A percentile compares a stretch with the other conserved stretches of the same genome.
phyloP scores from a whole-genome alignment of 352 stramenopile genomes.

The Saprolegnia parasitica region DNA sequence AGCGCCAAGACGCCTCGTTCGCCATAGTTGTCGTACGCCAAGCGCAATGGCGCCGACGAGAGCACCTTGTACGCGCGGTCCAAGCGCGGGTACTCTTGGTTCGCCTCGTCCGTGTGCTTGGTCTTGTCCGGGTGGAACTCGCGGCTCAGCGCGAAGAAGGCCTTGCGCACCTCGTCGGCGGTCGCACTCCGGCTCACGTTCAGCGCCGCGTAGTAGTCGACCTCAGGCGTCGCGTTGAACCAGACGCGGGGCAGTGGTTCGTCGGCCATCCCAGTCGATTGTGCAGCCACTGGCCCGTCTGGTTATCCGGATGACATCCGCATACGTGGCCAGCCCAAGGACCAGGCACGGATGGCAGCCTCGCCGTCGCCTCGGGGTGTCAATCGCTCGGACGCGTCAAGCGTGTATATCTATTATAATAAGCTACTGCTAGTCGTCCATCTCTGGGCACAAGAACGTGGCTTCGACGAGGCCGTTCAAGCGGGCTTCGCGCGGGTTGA shows the following conservation, averaged over 20 bases:
- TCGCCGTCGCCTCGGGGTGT: no score
- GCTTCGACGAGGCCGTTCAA: slow-evolving; percentile 32
- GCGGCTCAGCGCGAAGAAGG: slow-evolving; percentile 66
- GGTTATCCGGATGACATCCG: slow-evolving; percentile 4
- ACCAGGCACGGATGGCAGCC: no score
- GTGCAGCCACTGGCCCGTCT: not conserved
- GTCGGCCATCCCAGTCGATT: slow-evolving; percentile 3
- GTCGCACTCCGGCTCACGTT: slow-evolving; percentile 53
- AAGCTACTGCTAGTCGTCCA: not conserved
- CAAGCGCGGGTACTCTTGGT: slow-evolving; percentile 71
- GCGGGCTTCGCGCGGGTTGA: slow-evolving; percentile 45
- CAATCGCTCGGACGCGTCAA: no score
- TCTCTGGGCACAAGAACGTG: slow-evolving; percentile 28
- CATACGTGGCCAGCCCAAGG: not conserved
- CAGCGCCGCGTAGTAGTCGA: slow-evolving; percentile 82
- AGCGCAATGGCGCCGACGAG: slow-evolving; percentile 53
- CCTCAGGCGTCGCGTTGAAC: slow-evolving; percentile 35
- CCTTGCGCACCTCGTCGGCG: slow-evolving; percentile 56
- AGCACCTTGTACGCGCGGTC: slow-evolving; percentile 82
- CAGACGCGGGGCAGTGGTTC: slow-evolving; percentile 6
- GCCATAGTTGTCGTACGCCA: slow-evolving; percentile 73
- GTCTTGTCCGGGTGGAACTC: slow-evolving; percentile 80
- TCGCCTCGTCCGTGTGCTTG: slow-evolving; percentile 51
- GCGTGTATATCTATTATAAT: slow-evolving; percentile 11
- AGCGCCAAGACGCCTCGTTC: slow-evolving; percentile 60